These are phyloP conservation scores for Eucalyptus rudis DNA, from an alignment of 345 rosid species.

Conservation along the genomic window DNA sequence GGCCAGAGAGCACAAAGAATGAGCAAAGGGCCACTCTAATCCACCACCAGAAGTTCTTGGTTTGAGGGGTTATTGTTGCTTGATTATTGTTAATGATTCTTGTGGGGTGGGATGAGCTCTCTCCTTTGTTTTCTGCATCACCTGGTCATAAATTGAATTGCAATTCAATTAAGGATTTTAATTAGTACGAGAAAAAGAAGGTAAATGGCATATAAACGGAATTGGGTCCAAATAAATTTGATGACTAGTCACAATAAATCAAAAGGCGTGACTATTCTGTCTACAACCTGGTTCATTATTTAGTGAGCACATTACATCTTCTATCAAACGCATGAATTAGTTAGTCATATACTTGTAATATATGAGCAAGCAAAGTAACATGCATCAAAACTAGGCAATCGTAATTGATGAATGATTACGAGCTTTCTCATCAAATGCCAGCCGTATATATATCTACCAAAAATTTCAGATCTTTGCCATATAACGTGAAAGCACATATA, in stretches of 20 bases:
- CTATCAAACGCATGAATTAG: not conserved
- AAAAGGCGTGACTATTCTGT: not conserved
- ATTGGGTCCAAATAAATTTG: not conserved
- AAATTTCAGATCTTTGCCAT: too few relatives aligned
- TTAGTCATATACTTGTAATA: not conserved
- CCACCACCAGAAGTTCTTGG: not conserved
- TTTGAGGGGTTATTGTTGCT: not conserved
- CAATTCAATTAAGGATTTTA: not conserved
- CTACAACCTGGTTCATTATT: not conserved
- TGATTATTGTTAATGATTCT: not conserved
- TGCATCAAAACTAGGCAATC: not conserved
- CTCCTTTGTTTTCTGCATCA: not conserved
- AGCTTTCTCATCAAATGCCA: too few relatives aligned
- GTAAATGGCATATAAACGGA: not conserved
- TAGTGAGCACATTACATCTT: not conserved
- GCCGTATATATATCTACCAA: too few relatives aligned
- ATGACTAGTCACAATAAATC: not conserved
- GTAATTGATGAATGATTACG: not conserved
- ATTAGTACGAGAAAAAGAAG: not conserved
- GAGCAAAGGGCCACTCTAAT: not conserved
- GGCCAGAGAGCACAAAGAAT: constrained; percentile 7
- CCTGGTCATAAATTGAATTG: not conserved
- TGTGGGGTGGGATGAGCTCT: not conserved
- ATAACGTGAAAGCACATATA: not conserved
- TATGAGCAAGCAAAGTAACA: not conserved